Percentiles rank a stretch among this genome's conserved stretches.
phyloP scores from a whole-genome alignment of 371 early-diverging fungal species.

The Neoconidiobolus thromboides region DNA sequence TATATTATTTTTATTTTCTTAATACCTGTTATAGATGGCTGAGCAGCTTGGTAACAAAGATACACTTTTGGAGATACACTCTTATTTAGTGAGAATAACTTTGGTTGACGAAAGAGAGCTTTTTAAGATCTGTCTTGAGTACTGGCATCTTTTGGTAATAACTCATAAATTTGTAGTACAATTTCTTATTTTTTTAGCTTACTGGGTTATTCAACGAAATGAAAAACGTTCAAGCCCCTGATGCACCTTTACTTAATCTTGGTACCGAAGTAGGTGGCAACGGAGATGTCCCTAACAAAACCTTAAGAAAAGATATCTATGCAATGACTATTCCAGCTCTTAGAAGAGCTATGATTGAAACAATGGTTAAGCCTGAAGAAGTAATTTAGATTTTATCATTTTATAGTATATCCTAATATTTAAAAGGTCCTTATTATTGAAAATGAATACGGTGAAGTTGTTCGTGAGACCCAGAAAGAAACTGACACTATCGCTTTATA shows the following conservation, averaged over 20 bases:
- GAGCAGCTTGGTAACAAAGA: constrained; percentile 43
- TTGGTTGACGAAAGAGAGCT: constrained; percentile 86
- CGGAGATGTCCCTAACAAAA: constrained; percentile 15
- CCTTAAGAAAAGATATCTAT: constrained; percentile 57
- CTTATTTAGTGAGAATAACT: constrained; percentile 75
- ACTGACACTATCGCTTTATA: constrained; percentile 95
- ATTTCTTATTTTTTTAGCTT: constrained; percentile 14
- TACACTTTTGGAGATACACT: constrained; percentile 57
- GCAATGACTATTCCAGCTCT: constrained; percentile 55
- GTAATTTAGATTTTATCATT: constrained; percentile 15
- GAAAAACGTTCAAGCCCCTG: constrained; percentile 29
- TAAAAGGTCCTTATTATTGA: constrained; percentile 86
- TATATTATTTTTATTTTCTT: background rate
- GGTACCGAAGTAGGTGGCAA: constrained; percentile 16
- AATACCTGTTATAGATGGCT: constrained; percentile 20
- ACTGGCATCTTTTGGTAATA: constrained; percentile 76
- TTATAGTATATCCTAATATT: background rate
- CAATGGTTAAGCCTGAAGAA: constrained; percentile 96
- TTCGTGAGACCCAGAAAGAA: constrained; percentile 95
- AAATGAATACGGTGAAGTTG: constrained; percentile 99
- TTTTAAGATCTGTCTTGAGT: constrained; percentile 94
- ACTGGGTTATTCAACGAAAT: constrained; percentile 66
- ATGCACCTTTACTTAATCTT: constrained; percentile 19
- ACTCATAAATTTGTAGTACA: constrained; percentile 5
- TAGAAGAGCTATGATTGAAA: constrained; percentile 83